Base-by-base conservation (phyloP, 352 stramenopile genomes). In the Globisporangium orthogonon region DNA sequence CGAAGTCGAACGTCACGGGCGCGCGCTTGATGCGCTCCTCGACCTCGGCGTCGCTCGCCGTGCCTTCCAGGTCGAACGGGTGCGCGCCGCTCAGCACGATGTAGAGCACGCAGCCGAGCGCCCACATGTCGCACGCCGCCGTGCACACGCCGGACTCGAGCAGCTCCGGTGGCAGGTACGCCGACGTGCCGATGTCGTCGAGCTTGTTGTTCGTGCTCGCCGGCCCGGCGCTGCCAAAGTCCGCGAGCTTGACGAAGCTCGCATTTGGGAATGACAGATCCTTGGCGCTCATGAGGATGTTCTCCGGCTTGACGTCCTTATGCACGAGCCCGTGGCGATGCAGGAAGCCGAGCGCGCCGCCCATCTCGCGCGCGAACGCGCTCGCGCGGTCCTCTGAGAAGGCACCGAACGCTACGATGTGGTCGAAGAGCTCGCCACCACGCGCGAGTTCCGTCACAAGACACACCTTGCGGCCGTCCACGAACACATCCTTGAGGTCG, bases 51-150 rank as follows among this genome's bases (percentile, higher is more conserved):
- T 98, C 91, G 0, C 79, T 81, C 11, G 86, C 73, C 53, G 76
- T 82, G 14, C 89, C 90, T 45, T 94, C 75, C 18, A 98, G 53
- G 69, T 98, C 94, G 69, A 97, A 98, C 31, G 94, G 94, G 68
- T 98, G 92, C 14, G 85, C 69, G 43, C 92, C 91, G 35, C 86
- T 94, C 11, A 98, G 76, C 76, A 96, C 89, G 53, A 98, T 97
- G 71, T 97, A 98, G 6, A 98, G 73, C 71, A 98, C 96, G 45
- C 95, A 92, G 33, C 94, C 94, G 9, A 97, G 65, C 0, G 80
- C 74, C 83, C 83, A 94, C 73, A 91, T 87, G 68, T 94, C 83
- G 18, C 74, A 83, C 11, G 75, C 78, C 9, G 71, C 73, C 0
- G 81, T 87, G 63, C 78, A 91, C 2, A 75, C 41, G 3, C 74